phyloP scores from a whole-genome alignment of 352 stramenopile species.

The Globisporangium camurandrum region DNA sequence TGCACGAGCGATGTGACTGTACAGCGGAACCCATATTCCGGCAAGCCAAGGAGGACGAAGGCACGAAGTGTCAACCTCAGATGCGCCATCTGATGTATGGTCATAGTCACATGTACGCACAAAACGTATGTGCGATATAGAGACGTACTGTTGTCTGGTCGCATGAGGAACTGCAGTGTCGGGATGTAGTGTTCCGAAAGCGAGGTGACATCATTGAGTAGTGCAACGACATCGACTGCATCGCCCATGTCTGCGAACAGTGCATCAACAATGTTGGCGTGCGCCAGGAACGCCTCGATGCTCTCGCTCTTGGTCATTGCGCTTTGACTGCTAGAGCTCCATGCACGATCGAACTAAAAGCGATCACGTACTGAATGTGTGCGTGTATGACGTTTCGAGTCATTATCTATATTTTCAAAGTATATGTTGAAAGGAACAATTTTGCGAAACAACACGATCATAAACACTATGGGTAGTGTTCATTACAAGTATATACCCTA shows the following conservation, averaged over 20 bases:
- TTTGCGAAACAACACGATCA: no score
- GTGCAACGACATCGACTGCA: slow-evolving; percentile 40
- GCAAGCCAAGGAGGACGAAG: no score
- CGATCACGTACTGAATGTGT: background rate
- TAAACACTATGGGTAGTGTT: no score
- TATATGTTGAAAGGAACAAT: no score
- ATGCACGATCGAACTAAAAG: no score
- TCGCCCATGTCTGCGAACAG: slow-evolving; percentile 34
- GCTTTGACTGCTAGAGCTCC: no score
- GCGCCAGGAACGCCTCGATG: slow-evolving; percentile 36
- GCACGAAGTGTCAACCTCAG: background rate
- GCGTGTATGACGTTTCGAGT: no score
- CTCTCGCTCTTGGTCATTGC: slow-evolving; percentile 35
- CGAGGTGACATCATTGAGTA: slow-evolving; percentile 37
- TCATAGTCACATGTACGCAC: background rate
- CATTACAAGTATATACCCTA: no score
- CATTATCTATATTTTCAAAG: no score
- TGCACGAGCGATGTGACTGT: slow-evolving; percentile 36
- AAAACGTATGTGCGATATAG: background rate
- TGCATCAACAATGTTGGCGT: slow-evolving; percentile 28
- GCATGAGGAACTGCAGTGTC: slow-evolving; percentile 51
- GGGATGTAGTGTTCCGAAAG: slow-evolving; percentile 54
- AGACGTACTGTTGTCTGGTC: slow-evolving; percentile 44
- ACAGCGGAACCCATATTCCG: background rate
- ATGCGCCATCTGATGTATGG: background rate